Evolutionary conservation across 208 protist genomes (phyloP).

Genomic region (Trypanosoma platydactyli): DNA sequence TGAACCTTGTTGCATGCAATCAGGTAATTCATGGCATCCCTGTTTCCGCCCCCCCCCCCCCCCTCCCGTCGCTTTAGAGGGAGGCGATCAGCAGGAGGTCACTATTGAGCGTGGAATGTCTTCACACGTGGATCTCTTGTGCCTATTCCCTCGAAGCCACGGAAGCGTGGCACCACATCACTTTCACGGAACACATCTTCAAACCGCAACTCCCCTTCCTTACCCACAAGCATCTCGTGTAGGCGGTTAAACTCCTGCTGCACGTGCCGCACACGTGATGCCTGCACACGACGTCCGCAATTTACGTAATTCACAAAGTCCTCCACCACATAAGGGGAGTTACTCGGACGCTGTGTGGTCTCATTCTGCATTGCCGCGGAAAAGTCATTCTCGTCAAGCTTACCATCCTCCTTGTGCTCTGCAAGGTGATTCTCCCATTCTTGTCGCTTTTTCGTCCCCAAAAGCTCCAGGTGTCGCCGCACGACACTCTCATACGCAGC

Average conservation of each 20-base stretch:
- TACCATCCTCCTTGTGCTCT: slow-evolving; percentile 39
- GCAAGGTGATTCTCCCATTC: slow-evolving; percentile 65
- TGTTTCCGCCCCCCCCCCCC: background rate
- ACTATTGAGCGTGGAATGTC: slow-evolving; percentile 35
- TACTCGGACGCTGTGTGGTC: slow-evolving; percentile 46
- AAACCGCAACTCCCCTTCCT: slow-evolving; percentile 45
- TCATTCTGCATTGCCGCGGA: slow-evolving; percentile 61
- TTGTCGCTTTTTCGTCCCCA: slow-evolving; percentile 42
- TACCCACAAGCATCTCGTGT: slow-evolving; percentile 40
- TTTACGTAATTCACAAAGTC: slow-evolving; percentile 92
- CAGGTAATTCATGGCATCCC: background rate
- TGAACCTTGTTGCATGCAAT: too few species aligned
- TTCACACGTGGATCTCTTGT: slow-evolving; percentile 53
- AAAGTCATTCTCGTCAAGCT: slow-evolving; percentile 58
- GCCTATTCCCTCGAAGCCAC: slow-evolving; percentile 35
- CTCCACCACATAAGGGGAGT: slow-evolving; percentile 77
- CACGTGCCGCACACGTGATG: slow-evolving; percentile 45
- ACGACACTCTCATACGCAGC: slow-evolving; percentile 66
- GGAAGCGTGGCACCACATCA: slow-evolving; percentile 47
- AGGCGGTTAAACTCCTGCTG: slow-evolving; percentile 62
- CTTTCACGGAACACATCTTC: slow-evolving; percentile 51
- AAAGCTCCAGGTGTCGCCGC: slow-evolving; percentile 49
- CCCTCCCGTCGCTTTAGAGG: background rate
- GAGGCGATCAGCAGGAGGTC: too few species aligned
- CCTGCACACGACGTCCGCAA: slow-evolving; percentile 68